Conservation (phyloP, 192 early-diverging fungal species). For the Rhizophagus clarus region DNA sequence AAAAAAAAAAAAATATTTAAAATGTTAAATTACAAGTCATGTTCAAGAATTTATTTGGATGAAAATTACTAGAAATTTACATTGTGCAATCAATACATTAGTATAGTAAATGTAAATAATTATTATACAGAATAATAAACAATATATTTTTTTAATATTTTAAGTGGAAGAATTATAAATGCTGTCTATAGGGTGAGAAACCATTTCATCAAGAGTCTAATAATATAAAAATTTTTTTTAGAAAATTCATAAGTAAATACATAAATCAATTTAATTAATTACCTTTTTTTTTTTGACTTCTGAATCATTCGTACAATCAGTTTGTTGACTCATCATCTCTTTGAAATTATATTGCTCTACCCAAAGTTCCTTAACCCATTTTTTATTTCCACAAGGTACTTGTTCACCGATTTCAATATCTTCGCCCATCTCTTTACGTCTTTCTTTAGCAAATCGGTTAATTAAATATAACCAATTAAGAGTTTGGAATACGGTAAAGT, state of each 20-base stretch:
- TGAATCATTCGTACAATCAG: not conserved
- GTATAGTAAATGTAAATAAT: no score
- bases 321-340: not conserved
- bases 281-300: not conserved
- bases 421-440: conserved; percentile 27
- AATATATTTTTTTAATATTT: no score
- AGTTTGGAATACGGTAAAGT: conserved; percentile 67
- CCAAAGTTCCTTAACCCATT: conserved; percentile 51
- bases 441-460: conserved; percentile 55
- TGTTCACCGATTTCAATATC: conserved; percentile 24
- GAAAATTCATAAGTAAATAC: not conserved
- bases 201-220: not conserved
- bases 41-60: no score
- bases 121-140: no score
- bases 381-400: conserved; percentile 37
- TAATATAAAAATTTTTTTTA: not conserved
- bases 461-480: conserved; percentile 77
- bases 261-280: not conserved
- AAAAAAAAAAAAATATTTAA: no score
- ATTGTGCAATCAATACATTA: no score
- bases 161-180: not conserved
- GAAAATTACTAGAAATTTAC: no score
- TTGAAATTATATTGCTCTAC: conserved; percentile 34
- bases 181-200: not conserved
- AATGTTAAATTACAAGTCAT: no score